Conservation (phyloP, 73 alveolate genomes). For the Paramecium biaurelia region DNA sequence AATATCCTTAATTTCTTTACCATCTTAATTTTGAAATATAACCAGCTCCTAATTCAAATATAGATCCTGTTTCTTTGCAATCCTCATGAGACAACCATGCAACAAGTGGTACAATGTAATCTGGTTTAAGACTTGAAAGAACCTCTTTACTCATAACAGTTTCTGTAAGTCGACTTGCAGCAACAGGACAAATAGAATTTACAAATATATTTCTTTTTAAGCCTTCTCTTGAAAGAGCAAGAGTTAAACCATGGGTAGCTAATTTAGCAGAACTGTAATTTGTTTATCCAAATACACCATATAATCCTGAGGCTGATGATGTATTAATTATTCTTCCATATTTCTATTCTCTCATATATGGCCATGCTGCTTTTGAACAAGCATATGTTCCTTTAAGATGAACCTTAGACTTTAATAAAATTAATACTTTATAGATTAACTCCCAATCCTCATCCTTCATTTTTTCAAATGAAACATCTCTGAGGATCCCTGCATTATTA, state of each 20-base stretch:
- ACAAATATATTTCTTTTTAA: constrained; percentile 83
- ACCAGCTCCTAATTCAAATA: constrained; percentile 52
- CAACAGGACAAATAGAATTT: constrained; percentile 94
- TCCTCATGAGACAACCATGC: constrained; percentile 35
- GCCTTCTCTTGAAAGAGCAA: constrained; percentile 91
- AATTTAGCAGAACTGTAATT: constrained; percentile 91
- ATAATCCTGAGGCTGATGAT: constrained; percentile 89
- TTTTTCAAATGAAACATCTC: constrained; percentile 90
- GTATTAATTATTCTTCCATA: constrained; percentile 78
- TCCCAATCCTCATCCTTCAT: constrained; percentile 94
- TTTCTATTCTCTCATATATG: constrained; percentile 75
- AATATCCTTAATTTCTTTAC: constrained; percentile 13
- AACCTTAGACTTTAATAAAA: constrained; percentile 64
- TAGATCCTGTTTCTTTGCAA: background rate
- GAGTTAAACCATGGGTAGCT: constrained; percentile 91
- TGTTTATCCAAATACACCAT: constrained; percentile 93
- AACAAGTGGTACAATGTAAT: constrained; percentile 83
- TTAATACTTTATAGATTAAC: constrained; percentile 67
- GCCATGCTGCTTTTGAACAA: constrained; percentile 86
- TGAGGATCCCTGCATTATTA: constrained; percentile 97
- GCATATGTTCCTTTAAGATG: constrained; percentile 82
- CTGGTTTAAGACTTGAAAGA: constrained; percentile 64
- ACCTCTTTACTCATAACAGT: constrained; percentile 66
- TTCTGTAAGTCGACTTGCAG: constrained; percentile 95
- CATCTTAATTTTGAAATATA: background rate